Evolutionary conservation across 805 yeast species (phyloP).

Genomic region (Pichia heedii): DNA sequence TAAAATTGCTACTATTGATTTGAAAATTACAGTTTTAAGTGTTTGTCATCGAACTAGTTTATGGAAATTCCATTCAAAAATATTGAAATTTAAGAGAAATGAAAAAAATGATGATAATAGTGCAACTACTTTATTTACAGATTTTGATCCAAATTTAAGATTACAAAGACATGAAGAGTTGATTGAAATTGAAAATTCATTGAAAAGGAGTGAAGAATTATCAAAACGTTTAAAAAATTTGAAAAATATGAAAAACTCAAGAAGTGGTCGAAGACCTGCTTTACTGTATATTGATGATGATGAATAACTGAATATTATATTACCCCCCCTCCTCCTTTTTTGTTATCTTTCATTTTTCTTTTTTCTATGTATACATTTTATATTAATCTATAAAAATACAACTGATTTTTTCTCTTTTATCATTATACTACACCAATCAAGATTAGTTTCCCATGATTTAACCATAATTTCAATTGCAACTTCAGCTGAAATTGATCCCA

Average conservation of each 20-base stretch:
- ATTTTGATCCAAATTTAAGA: constrained; percentile 65
- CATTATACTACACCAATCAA: constrained; percentile 44
- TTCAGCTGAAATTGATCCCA: constrained; percentile 31
- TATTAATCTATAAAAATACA: constrained; percentile 33
- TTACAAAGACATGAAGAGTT: constrained; percentile 72
- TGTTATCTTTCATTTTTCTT: background rate
- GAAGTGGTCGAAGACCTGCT: constrained; percentile 9
- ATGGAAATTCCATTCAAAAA: constrained; percentile 83
- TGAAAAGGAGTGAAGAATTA: constrained; percentile 64
- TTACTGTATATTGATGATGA: constrained; percentile 21
- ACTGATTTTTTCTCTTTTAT: constrained; percentile 33
- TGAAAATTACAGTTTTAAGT: constrained; percentile 75
- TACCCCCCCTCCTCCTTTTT: no score
- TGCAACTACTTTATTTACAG: constrained; percentile 31
- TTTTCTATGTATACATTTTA: background rate
- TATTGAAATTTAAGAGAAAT: constrained; percentile 50
- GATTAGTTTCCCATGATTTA: constrained; percentile 44
- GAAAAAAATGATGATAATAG: constrained; percentile 29
- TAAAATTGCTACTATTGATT: constrained; percentile 57
- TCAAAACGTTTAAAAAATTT: constrained; percentile 59
- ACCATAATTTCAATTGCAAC: constrained; percentile 33
- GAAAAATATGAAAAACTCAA: constrained; percentile 21
- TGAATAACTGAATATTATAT: background rate
- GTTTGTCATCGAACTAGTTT: constrained; percentile 89
- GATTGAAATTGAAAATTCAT: constrained; percentile 53